Base-by-base conservation (phyloP, 306 rosid species). In the Lablab purpureus region DNA sequence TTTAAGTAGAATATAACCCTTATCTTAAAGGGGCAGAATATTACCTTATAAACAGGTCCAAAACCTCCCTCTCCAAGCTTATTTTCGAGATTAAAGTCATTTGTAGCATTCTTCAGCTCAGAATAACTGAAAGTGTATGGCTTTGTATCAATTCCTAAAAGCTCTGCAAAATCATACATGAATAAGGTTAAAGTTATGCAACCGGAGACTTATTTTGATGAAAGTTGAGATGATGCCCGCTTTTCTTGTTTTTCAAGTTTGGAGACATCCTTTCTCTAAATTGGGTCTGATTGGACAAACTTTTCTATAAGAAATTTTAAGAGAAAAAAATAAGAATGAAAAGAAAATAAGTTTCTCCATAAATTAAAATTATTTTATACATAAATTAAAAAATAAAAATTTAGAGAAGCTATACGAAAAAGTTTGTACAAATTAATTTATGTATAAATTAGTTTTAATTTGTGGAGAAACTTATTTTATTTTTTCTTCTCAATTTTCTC, bases 1-100 rank as follows among this genome's bases (percentile, higher is more conserved):
- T 69, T 69, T 13, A 50, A 54, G 46, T 17, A 12, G 41, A 43
- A 32, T 50, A 22, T 10, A 18, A 51, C 22, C 41, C 19, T 78
- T 4, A 49, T 36, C 65, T 47, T 19, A 2, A 4, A 34, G 55
- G 40, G 41, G 14, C 46, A 72, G 23, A 84, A 27, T 51, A 49
- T 51, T 77, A 91, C 93, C 94, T 90, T 90, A 65, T 71, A 86
- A 66, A 91, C 97, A 52, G 94, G 91, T 80, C 97, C 95, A 78
- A 93, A 93, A 80, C 97, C 98, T 76, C 98, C 97, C 71, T 93
- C 95, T 59, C 98, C 92, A 58, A 91, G 90, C 80, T 91, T 93
- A 66, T 91, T 88, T 52, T 69, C 83, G 37, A 76, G 17, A 79
- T 70, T 80, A 67, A 91, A 88, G 86, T 93, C 97, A 77, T 80